These are phyloP conservation scores for Ensete ventricosum DNA, from an alignment of 176 grass and related monocot species.

Conservation along the genomic window DNA sequence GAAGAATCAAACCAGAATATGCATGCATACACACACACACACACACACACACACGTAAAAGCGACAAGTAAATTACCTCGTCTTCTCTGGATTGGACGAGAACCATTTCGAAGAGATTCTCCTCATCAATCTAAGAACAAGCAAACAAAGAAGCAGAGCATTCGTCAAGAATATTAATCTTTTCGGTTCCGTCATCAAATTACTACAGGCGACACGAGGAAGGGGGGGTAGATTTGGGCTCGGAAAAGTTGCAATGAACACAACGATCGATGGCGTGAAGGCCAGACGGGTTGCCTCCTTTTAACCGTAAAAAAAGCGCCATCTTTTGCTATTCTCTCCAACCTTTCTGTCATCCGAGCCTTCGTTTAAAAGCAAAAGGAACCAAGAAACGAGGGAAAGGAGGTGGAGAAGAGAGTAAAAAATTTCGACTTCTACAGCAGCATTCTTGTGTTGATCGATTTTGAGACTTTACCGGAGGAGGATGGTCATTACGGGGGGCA, in stretches of 20 bases:
- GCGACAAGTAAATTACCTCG: slow-evolving; percentile 32
- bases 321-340: too few relatives aligned
- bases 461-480: slow-evolving; percentile 6
- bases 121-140: slow-evolving; percentile 27
- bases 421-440: background rate
- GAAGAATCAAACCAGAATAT: background rate
- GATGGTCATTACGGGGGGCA: background rate
- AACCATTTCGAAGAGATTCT: slow-evolving; percentile 35
- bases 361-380: background rate
- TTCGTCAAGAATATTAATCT: background rate
- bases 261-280: too few relatives aligned
- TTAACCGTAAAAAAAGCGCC: too few relatives aligned
- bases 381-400: too few relatives aligned
- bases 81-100: slow-evolving; percentile 46
- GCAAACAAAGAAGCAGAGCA: background rate
- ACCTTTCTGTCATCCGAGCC: too few relatives aligned
- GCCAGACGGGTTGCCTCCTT: too few relatives aligned
- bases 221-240: too few relatives aligned
- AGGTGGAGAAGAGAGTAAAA: background rate
- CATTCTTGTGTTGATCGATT: background rate
- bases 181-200: too few relatives aligned
- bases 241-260: too few relatives aligned
- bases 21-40: background rate
- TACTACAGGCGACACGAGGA: too few relatives aligned
- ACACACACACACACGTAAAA: background rate